These are phyloP conservation scores for Wickerhamomyces bisporus DNA, from an alignment of 805 yeast genomes.

Conservation along the genomic window DNA sequence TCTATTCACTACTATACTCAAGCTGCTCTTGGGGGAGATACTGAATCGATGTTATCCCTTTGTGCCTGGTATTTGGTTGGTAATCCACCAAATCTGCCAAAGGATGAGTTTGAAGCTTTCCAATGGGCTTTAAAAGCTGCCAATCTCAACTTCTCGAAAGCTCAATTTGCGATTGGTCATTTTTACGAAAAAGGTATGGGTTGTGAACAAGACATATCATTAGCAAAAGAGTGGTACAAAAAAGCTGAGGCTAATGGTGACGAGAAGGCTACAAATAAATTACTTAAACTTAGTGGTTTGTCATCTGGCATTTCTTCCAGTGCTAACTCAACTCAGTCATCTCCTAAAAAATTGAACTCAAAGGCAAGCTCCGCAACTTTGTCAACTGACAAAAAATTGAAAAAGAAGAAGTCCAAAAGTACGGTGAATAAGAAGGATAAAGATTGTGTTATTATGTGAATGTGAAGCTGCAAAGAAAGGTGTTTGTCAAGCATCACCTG, in stretches of 20 bases:
- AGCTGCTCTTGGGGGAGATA: slow-evolving; percentile 85
- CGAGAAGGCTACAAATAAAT: slow-evolving; percentile 40
- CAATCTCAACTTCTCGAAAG: slow-evolving; percentile 64
- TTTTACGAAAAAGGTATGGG: slow-evolving; percentile 89
- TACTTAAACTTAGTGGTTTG: slow-evolving; percentile 13
- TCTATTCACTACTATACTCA: slow-evolving; percentile 90
- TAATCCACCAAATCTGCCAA: slow-evolving; percentile 72
- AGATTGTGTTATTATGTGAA: slow-evolving; percentile 20
- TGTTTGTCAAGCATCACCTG: no score
- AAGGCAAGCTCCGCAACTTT: background rate
- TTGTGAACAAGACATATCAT: slow-evolving; percentile 49
- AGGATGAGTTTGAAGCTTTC: slow-evolving; percentile 80
- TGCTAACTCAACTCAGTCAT: background rate
- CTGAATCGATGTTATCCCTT: slow-evolving; percentile 84
- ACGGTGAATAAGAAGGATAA: slow-evolving; percentile 10
- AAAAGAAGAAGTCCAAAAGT: slow-evolving; percentile 5
- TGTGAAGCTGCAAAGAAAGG: no score
- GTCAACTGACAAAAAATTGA: slow-evolving; percentile 2
- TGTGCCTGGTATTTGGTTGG: slow-evolving; percentile 98
- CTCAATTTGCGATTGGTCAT: slow-evolving; percentile 79
- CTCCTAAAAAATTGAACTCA: background rate
- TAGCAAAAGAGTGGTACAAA: slow-evolving; percentile 70
- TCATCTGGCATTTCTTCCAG: background rate
- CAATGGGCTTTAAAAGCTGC: slow-evolving; percentile 95
- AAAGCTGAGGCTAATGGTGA: slow-evolving; percentile 65